Conservation (phyloP, 2,329 filamentous ascomycete genomes). For the Mycocentrospora acerina region DNA sequence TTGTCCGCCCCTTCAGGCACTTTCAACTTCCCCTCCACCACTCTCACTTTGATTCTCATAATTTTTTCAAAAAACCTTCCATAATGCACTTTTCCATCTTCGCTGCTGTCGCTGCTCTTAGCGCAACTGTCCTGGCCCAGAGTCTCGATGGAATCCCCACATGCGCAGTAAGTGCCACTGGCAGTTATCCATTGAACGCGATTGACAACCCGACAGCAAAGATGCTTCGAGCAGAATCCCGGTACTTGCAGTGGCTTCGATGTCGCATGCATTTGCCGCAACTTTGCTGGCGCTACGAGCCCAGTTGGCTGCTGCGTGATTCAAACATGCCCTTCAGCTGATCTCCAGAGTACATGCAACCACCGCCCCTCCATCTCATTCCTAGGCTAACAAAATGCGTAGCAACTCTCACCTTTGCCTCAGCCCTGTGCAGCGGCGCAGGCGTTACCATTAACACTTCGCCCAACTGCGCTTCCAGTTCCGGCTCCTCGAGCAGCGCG, state of each 20-base stretch:
- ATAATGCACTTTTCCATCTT: slow-evolving; percentile 32
- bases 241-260: slow-evolving; percentile 44
- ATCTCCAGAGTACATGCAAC: slow-evolving; percentile 17
- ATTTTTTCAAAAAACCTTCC: neutral
- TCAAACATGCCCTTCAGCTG: slow-evolving; percentile 41
- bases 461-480: slow-evolving; percentile 39
- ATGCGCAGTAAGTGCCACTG: slow-evolving; percentile 25
- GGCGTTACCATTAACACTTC: slow-evolving; percentile 43
- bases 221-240: slow-evolving; percentile 42
- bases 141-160: slow-evolving; percentile 24
- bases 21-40: too few relatives aligned
- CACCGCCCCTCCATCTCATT: neutral
- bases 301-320: slow-evolving; percentile 49
- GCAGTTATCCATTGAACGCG: neutral
- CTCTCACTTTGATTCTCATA: too few relatives aligned
- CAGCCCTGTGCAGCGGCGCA: slow-evolving; percentile 42
- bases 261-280: slow-evolving; percentile 48
- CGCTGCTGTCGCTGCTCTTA: slow-evolving; percentile 25
- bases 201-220: slow-evolving; percentile 19
- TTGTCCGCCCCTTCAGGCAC: too few relatives aligned
- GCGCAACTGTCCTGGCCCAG: slow-evolving; percentile 28
- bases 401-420: slow-evolving; percentile 48
- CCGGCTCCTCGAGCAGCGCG: too few relatives aligned
- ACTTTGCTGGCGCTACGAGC: slow-evolving; percentile 16
- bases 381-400: slow-evolving; percentile 3